Conservation (phyloP, 768 basidiomycete species). For the Tulasnella sp. region DNA sequence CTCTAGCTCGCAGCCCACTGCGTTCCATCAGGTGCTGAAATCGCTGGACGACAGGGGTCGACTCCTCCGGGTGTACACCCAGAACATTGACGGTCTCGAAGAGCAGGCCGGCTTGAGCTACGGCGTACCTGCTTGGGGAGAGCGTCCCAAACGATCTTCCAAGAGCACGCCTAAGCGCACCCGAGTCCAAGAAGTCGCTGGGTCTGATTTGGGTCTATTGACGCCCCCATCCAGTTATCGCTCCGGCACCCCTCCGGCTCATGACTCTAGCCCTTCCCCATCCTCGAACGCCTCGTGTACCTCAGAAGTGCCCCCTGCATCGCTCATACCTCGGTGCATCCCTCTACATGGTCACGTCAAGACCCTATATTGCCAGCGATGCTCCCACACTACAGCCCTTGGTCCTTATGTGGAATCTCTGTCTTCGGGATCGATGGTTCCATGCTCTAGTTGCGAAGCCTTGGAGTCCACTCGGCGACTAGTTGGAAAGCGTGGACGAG, state of each 20-base stretch:
- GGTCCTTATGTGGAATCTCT: slow-evolving; percentile 48
- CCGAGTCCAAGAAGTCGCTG: slow-evolving; percentile 2
- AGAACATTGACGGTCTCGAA: slow-evolving; percentile 88
- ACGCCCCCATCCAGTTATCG: not conserved
- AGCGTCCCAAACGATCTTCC: slow-evolving; percentile 36
- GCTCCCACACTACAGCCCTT: slow-evolving; percentile 60
- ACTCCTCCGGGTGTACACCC: slow-evolving; percentile 79
- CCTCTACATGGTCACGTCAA: slow-evolving; percentile 83
- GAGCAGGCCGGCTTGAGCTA: slow-evolving; percentile 74
- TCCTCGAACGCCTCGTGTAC: slow-evolving; percentile 5
- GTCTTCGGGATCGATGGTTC: slow-evolving; percentile 47
- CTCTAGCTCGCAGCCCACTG: slow-evolving; percentile 57
- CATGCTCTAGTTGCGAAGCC: slow-evolving; percentile 67
- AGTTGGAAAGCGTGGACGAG: slow-evolving; percentile 64
- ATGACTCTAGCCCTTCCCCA: not conserved
- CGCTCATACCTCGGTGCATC: slow-evolving; percentile 42
- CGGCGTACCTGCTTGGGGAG: slow-evolving; percentile 63
- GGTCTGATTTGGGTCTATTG: not conserved
- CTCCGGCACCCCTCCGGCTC: not conserved
- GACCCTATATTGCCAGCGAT: slow-evolving; percentile 66
- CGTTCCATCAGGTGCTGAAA: slow-evolving; percentile 67
- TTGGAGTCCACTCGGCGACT: slow-evolving; percentile 57
- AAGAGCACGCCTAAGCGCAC: slow-evolving; percentile 30
- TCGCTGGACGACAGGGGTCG: slow-evolving; percentile 60
- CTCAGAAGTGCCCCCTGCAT: not conserved